phyloP scores from a whole-genome alignment of 2,329 filamentous ascomycete genomes.

The Claviceps sp. region DNA sequence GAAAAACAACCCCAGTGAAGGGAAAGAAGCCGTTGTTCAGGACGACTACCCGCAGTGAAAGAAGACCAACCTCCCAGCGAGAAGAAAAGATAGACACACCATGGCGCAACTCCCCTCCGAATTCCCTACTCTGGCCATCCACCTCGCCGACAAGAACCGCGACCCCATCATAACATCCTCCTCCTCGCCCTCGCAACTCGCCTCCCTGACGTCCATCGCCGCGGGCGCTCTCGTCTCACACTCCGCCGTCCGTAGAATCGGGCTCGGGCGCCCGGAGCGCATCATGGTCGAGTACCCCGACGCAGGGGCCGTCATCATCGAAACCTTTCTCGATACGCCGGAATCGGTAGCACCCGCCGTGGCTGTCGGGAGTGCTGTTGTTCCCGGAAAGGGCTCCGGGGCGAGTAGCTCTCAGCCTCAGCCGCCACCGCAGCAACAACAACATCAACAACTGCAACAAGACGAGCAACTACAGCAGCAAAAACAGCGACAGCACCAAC shows the following conservation, averaged over 20 bases:
- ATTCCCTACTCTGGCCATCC: constrained; percentile 38
- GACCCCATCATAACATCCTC: constrained; percentile 45
- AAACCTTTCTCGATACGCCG: constrained; percentile 32
- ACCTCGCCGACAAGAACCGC: constrained; percentile 43
- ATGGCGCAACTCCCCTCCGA: constrained; percentile 30
- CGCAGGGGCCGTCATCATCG: constrained; percentile 27
- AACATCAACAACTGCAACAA: too few species aligned
- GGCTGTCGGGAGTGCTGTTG: constrained; percentile 2
- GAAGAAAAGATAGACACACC: constrained; percentile 6
- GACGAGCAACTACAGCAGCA: too few species aligned
- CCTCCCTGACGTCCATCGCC: constrained; percentile 39
- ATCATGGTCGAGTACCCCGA: constrained; percentile 44
- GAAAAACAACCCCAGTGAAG: too few species aligned
- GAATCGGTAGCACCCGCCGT: constrained; percentile 8
- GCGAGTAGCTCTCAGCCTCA: too few species aligned
- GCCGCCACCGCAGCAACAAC: neutral
- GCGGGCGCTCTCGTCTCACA: constrained; percentile 39
- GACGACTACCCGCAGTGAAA: neutral
- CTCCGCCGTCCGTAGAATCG: constrained; percentile 37
- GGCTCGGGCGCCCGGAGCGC: constrained; percentile 39
- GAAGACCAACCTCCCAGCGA: neutral
- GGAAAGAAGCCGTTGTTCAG: too few species aligned
- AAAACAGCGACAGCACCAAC: neutral
- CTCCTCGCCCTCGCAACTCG: constrained; percentile 27
- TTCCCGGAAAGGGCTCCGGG: neutral